Evolutionary conservation across 1,284 basidiomycete genomes (phyloP), one percentile per base, ranked within the genome.

Genomic region (Heterobasidion irregulare): DNA sequence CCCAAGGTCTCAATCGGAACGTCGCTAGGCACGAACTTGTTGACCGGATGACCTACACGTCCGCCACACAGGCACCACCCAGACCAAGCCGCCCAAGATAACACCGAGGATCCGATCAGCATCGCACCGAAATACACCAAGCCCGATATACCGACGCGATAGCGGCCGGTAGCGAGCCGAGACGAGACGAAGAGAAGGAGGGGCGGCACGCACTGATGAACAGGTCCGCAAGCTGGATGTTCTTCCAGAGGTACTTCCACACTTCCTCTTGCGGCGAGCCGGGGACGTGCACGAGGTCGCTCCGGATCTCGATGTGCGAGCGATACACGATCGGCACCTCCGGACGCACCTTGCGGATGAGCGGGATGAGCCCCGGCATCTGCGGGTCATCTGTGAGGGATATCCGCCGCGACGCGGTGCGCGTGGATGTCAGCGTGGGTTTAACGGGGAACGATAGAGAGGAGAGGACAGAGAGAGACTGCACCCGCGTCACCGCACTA

Each of bases 171-270:
- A 15, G 46, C 54, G 32, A 52, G 46, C 34, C n/a, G 8, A 9
- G 26, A n/a, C 32, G 26, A 5, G 44, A 47, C 8, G 35, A 9
- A 9, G 35, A 3, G 16, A 26, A 2, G 7, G 16, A 33, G 18
- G n/a, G 8, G 33, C n/a, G 10, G 8, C 43, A 53, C 59, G 50
- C 34, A 60, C 87, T 83, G 72, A 94, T 87, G 75, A 94, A 93
- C 63, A 93, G 69, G 72, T 94, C 91, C 50, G 89, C 84, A 33
- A 86, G 76, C 66, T 91, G 78, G 65, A 94, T 90, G 69, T 92
- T 92, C 63, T 90, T 86, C 85, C 88, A 94, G 15, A 94, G 77
- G 68, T 93, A 94, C 64, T 92, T 80, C 91, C 92, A 94, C 10
- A 93, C 91, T 61, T 89, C 86, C 64, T 88, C 81, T 64, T 94